Evolutionary conservation across 108 stramenopile genomes (phyloP).

Genomic region (Nannochloropsis salina): DNA sequence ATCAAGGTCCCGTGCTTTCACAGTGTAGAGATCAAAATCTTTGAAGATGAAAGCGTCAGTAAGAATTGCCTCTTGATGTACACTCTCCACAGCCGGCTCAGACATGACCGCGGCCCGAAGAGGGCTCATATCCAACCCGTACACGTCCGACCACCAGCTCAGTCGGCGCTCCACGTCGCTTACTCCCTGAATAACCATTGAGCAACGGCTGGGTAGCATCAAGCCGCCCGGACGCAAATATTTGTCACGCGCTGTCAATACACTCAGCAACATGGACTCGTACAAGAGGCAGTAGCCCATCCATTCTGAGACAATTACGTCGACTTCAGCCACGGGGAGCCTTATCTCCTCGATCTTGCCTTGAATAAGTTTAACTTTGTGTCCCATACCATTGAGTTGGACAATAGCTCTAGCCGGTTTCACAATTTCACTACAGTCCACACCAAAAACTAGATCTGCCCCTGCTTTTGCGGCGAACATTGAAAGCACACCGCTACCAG

Average conservation of each 20-base stretch:
- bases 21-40: slow-evolving; percentile 35
- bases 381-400: slow-evolving; percentile 60
- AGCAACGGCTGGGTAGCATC: slow-evolving; percentile 33
- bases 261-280: slow-evolving; percentile 58
- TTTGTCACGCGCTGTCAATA: slow-evolving; percentile 43
- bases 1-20: slow-evolving; percentile 43
- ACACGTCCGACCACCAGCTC: slow-evolving; percentile 42
- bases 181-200: slow-evolving; percentile 40
- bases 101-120: slow-evolving; percentile 6
- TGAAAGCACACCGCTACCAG: slow-evolving; percentile 83
- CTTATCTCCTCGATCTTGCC: slow-evolving; percentile 87
- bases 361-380: slow-evolving; percentile 66
- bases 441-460: slow-evolving; percentile 77
- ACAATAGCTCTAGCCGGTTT: slow-evolving; percentile 68
- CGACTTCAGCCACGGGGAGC: slow-evolving; percentile 70
- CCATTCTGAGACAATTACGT: slow-evolving; percentile 96
- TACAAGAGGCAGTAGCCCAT: slow-evolving; percentile 96
- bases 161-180: slow-evolving; percentile 25
- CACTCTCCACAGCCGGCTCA: slow-evolving; percentile 43
- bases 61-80: neutral
- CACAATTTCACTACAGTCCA: slow-evolving; percentile 83
- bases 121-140: slow-evolving; percentile 38
- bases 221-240: slow-evolving; percentile 36
- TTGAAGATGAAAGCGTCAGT: slow-evolving; percentile 27
- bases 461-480: slow-evolving; percentile 87